Evolutionary conservation across 2,329 filamentous ascomycete species (phyloP).

Genomic region (Chalaropsis thielavioides): DNA sequence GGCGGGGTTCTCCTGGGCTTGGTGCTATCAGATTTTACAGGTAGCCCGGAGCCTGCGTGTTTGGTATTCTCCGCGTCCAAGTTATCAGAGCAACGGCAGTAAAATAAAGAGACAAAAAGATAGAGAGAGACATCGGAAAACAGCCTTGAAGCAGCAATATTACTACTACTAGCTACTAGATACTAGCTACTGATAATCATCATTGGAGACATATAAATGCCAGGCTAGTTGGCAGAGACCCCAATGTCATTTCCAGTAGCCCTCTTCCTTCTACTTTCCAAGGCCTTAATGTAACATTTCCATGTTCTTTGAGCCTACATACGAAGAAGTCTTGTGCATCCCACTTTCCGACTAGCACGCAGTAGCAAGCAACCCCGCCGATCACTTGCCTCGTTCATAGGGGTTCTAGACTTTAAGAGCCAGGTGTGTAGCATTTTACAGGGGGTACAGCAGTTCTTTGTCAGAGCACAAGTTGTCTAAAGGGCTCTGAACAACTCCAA

Average conservation of each 20-base stretch:
- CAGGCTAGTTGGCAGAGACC: neutral
- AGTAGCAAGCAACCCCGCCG: neutral
- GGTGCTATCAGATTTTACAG: neutral
- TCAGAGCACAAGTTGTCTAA: neutral
- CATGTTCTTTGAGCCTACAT: neutral
- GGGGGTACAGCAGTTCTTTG: neutral
- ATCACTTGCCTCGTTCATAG: neutral
- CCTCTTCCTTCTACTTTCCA: neutral
- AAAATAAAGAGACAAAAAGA: neutral
- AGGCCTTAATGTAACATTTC: neutral
- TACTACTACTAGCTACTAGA: too few species aligned
- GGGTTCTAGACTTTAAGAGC: neutral
- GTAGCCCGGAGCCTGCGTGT: neutral
- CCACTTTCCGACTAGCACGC: neutral
- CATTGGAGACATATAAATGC: neutral
- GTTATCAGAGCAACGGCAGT: neutral
- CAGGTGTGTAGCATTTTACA: neutral
- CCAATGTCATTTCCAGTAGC: neutral
- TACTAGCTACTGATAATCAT: too few species aligned
- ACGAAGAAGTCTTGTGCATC: conserved; percentile 5
- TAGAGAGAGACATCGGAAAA: neutral
- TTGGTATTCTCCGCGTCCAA: neutral
- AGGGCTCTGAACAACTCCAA: neutral
- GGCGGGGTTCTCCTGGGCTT: neutral
- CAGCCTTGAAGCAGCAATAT: neutral